phyloP scores from a whole-genome alignment of 2,329 filamentous ascomycete species.

The Zasmidium citrigriseum region DNA sequence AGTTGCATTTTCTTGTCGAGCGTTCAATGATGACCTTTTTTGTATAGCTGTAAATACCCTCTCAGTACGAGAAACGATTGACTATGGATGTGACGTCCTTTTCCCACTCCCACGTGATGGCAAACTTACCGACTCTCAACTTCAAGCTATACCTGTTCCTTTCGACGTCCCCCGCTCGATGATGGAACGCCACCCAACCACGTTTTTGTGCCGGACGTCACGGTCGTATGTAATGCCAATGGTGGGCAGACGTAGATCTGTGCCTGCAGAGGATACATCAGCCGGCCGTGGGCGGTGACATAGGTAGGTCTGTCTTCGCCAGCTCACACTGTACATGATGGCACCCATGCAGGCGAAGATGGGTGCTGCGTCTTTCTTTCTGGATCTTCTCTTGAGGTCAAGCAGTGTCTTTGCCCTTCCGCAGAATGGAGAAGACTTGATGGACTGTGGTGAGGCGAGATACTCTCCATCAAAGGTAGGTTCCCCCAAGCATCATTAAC shows the following conservation, averaged over 20 bases:
- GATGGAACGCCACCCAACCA: background rate
- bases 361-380: background rate
- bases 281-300: background rate
- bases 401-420: background rate
- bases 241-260: background rate
- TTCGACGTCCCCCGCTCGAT: background rate
- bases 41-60: slow-evolving; percentile 10
- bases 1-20: background rate
- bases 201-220: background rate
- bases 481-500: background rate
- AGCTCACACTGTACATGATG: no score
- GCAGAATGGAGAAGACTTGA: background rate
- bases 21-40: slow-evolving; percentile 5
- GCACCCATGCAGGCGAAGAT: no score
- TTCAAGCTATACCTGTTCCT: background rate
- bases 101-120: background rate
- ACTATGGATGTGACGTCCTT: no score
- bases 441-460: slow-evolving; percentile 1
- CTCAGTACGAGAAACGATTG: slow-evolving; percentile 4
- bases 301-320: no score
- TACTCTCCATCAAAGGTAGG: slow-evolving; percentile 2
- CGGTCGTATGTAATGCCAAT: background rate
- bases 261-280: background rate
- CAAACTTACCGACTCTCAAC: background rate
- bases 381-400: background rate